Evolutionary conservation across 192 early-diverging fungal species (phyloP), one percentile per base, ranked within the genome.

Genomic region (Mortierella claussenii): DNA sequence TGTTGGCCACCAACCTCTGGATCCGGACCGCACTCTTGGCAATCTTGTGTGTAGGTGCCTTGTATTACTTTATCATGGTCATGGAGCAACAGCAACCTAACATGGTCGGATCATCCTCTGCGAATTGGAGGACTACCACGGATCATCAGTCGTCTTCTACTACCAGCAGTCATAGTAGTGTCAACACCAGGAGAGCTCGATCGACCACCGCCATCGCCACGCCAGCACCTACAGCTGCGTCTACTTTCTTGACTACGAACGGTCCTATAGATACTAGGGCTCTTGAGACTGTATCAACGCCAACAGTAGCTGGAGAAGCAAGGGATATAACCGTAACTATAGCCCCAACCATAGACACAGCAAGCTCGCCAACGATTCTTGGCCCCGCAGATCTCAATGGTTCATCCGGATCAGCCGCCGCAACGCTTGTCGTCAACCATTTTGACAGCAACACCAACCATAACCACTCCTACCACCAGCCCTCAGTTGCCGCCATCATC

Each of bases 61-160:
- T 76, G 20, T 66, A 42, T 18, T 76, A 76, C 27, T 67, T 57
- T 60, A 37, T 76, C 12, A 62, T 43, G 1, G 60, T 67, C 8
- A 66, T 76, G 58, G 73, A 76, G 50, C 73, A 76, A 13, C 69
- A 63, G 27, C 60, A 68, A 30, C 36, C 21, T 17, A 44, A 68
- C 37, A 68, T 58, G 9, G 66, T 49, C 37, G n/a, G n/a, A n/a
- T n/a, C n/a, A n/a, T n/a, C 37, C 13, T 40, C 37, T 13, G 13
- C 37, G 37, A 40, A 40, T 40, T 40, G 37, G 37, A n/a, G n/a
- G n/a, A n/a, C n/a, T n/a, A n/a, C n/a, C n/a, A n/a, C n/a, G n/a
- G n/a, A n/a, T n/a, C n/a, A n/a, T n/a, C n/a, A n/a, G n/a, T n/a
- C n/a, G n/a, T n/a, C n/a, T n/a, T n/a, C n/a, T n/a, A 49, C 3